These are phyloP conservation scores for Hypoxylon sp. DNA, from an alignment of 2,329 filamentous ascomycete species.

Conservation along the genomic window DNA sequence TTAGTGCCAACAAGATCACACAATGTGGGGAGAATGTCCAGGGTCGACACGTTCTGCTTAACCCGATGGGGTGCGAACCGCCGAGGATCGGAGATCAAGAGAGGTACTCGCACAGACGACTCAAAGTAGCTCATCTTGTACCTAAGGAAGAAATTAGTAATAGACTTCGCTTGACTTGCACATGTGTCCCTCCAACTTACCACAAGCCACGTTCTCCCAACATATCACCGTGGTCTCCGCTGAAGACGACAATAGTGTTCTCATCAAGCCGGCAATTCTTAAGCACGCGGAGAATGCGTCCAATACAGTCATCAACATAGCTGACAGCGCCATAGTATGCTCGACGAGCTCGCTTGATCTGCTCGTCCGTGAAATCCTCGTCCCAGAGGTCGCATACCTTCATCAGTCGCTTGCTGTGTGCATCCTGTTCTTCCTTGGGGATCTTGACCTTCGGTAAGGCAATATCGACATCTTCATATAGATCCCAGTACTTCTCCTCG, in stretches of 20 bases:
- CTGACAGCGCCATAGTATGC: conserved; percentile 95
- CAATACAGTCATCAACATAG: conserved; percentile 94
- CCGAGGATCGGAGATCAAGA: conserved; percentile 85
- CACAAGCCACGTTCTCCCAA: conserved; percentile 91
- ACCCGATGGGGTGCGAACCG: conserved; percentile 83
- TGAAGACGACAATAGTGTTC: conserved; percentile 92
- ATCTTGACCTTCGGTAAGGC: conserved; percentile 84
- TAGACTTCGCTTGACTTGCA: neutral
- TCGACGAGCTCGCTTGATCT: conserved; percentile 86
- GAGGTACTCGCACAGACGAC: conserved; percentile 88
- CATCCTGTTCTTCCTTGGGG: conserved; percentile 84
- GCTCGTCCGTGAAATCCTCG: conserved; percentile 85
- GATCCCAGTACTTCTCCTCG: conserved; percentile 92
- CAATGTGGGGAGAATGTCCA: conserved; percentile 91
- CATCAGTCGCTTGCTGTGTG: conserved; percentile 88
- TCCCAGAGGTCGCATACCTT: conserved; percentile 91
- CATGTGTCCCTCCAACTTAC: conserved; percentile 58
- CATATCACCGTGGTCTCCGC: conserved; percentile 96
- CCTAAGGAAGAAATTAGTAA: conserved; percentile 49
- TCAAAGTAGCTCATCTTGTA: conserved; percentile 99
- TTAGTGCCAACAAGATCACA: conserved; percentile 84
- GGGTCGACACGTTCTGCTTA: conserved; percentile 86
- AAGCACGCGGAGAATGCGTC: conserved; percentile 82
- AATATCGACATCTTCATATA: conserved; percentile 91
- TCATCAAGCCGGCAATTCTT: conserved; percentile 85